Base-by-base conservation (phyloP, 208 protist genomes). In the Wallacemonas sp. region DNA sequence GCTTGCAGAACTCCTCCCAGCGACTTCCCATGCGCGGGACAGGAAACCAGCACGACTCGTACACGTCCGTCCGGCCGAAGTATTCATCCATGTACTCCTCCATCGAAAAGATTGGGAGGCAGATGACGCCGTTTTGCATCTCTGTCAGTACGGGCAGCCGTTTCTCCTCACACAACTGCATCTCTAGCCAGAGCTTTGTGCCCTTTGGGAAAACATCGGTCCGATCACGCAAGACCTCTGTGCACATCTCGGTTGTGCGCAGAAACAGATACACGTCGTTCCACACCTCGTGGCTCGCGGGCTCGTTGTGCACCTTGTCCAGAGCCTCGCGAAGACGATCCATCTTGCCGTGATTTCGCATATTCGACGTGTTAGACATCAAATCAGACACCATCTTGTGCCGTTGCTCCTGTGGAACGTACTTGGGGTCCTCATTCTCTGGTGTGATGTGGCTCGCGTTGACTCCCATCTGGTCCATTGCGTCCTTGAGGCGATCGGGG, bases 61-160 rank as follows among this genome's bases (percentile, higher is more conserved):
- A 96, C 19, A 78, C 69, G 52, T 87, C 68, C 0, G 81, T 74
- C 17, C 81, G 83, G 11, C 32, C 74, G 76, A 94, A 91, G 70
- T 92, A 94, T 48, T 90, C 72, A 47, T 93, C 85, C 57, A 87
- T 44, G 65, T 94, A 96, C 71, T 93, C 87, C 78, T 96, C 87
- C 81, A 96, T 81, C 2, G 82, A 89, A 52, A 96, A 96, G 56
- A 94, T 70, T 30, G 91, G 91, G 21, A 96, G 68, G 33, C 94
- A 87, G 29, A 93, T 44, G 76, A 94, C 84, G 27, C 88, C 91
- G 58, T 94, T 94, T 6, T 84, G 80, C 61, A 96, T 69, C 56
- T 83, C 69, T 74, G 86, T 72, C 62, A 96, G 44, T 2, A 72
- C 52, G 21, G 91, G 91, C 55, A 78, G 57, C 14, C 91, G 87